Evolutionary conservation across 164 flowering plant species (phyloP).

Genomic region (Vitis riparia): DNA sequence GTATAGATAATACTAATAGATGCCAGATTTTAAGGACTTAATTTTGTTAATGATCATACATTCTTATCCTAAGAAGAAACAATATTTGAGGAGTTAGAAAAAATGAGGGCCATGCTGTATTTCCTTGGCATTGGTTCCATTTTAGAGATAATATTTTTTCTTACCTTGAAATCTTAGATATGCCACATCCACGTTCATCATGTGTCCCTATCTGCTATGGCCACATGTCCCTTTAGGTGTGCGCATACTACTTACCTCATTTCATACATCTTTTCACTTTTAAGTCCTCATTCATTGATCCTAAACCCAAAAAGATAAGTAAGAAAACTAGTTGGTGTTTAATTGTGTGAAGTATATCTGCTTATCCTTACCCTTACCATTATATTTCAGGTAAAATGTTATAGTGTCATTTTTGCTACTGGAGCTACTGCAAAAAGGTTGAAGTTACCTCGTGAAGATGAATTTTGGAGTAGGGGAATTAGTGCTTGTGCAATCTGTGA

Average conservation of each 20-base stretch:
- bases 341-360: background rate
- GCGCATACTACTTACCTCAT: background rate
- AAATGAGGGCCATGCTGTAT: too few relatives aligned
- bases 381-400: conserved; percentile 75
- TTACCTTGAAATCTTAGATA: background rate
- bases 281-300: background rate
- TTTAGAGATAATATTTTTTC: background rate
- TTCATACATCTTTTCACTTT: too few relatives aligned
- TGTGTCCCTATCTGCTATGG: background rate
- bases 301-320: too few relatives aligned
- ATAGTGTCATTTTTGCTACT: conserved; percentile 80
- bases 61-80: too few relatives aligned
- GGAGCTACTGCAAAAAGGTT: conserved; percentile 95
- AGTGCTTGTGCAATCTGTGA: conserved; percentile 99
- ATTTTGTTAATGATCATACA: too few relatives aligned
- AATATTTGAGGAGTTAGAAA: too few relatives aligned
- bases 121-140: too few relatives aligned
- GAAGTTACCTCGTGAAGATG: conserved; percentile 83
- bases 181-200: background rate
- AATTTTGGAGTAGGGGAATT: conserved; percentile 97
- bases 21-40: too few relatives aligned
- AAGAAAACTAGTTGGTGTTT: background rate
- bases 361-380: background rate
- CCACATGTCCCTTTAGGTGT: background rate
- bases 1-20: too few relatives aligned